Base-by-base conservation (phyloP, 306 rosid species). In the Argentina anserina region DNA sequence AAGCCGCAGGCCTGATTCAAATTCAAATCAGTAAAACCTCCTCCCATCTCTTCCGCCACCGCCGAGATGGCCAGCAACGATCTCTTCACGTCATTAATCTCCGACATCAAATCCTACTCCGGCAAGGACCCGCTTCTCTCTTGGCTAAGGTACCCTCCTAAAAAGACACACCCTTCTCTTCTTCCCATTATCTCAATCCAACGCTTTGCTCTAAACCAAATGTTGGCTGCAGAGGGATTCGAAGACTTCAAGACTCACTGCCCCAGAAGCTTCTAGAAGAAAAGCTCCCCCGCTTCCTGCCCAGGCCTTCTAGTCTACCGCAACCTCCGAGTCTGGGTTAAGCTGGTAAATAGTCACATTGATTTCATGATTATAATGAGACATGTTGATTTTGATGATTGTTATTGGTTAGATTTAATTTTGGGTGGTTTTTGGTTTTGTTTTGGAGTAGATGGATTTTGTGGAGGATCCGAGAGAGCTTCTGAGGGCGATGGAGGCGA, bases 101-200 rank as follows among this genome's bases (percentile, higher is more conserved):
- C 85, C 13, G 97, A 91, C 71, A 87, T 89, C 66, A 87, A 85
- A 63, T 25, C 82, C 68, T 91, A 94, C 85, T 72, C 88, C 23
- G 98, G 91, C 33, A 88, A 86, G 76, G 97, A 91, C 76, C 98
- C 96, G 80, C 96, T 94, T 75, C 92, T 91, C 52, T 96, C 98
- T 17, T 94, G 98, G 98, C 91, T 91, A 60, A 85, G 97, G 96
- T 94, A n/a, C n/a, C 53, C 28, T 12, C 55, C 59, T 50, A 46
- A n/a, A n/a, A n/a, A n/a, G n/a, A n/a, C n/a, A n/a, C n/a, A n/a
- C n/a, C 53, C 28, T 12, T 62, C 59, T 50, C 55, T 77, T 28
- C 29, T 2, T 7, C 61, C 4, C 14, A n/a, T 39, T 42, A 41
- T 13, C 15, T 18, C 23, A 34, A 73, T 65, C 33, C n/a, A 39